Evolutionary conservation across 2,329 filamentous ascomycete genomes (phyloP).

Genomic region (Fusarium piperis): DNA sequence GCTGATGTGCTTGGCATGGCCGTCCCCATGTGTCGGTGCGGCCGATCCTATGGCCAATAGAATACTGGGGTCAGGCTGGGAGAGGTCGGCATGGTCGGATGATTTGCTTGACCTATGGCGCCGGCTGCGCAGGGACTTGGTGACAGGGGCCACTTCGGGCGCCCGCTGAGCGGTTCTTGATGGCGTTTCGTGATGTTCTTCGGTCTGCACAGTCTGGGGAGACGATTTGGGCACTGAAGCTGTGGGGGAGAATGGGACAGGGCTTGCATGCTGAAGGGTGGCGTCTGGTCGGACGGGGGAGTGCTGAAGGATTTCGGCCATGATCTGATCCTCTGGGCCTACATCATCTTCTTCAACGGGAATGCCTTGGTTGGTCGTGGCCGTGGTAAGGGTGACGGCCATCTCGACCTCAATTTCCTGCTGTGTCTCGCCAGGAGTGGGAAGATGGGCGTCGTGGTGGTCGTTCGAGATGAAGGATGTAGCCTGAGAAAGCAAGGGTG

Average conservation of each 20-base stretch:
- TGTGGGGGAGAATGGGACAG: slow-evolving; percentile 18
- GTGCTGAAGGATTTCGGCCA: slow-evolving; percentile 43
- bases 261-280: slow-evolving; percentile 8
- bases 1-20: slow-evolving; percentile 28
- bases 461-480: slow-evolving; percentile 14
- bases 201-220: slow-evolving; percentile 11
- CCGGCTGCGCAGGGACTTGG: slow-evolving; percentile 45
- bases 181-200: slow-evolving; percentile 11
- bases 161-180: slow-evolving; percentile 21
- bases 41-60: slow-evolving; percentile 39
- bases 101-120: slow-evolving; percentile 39
- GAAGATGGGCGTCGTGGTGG: slow-evolving; percentile 23
- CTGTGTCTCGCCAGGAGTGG: slow-evolving; percentile 39
- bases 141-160: slow-evolving; percentile 41
- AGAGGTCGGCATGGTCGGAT: slow-evolving; percentile 32
- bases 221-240: slow-evolving; percentile 19
- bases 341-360: slow-evolving; percentile 36
- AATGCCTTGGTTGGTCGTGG: slow-evolving; percentile 5
- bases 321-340: slow-evolving; percentile 43
- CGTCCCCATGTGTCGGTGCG: slow-evolving; percentile 12
- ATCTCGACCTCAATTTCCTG: slow-evolving; percentile 27
- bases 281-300: slow-evolving; percentile 29
- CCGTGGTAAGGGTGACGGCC: slow-evolving; percentile 14
- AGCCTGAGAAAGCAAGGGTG: slow-evolving; percentile 14
- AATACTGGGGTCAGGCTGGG: slow-evolving; percentile 44